These are phyloP conservation scores for Aspergillus nomiae DNA, from an alignment of 2,329 filamentous ascomycete genomes.

Conservation along the genomic window DNA sequence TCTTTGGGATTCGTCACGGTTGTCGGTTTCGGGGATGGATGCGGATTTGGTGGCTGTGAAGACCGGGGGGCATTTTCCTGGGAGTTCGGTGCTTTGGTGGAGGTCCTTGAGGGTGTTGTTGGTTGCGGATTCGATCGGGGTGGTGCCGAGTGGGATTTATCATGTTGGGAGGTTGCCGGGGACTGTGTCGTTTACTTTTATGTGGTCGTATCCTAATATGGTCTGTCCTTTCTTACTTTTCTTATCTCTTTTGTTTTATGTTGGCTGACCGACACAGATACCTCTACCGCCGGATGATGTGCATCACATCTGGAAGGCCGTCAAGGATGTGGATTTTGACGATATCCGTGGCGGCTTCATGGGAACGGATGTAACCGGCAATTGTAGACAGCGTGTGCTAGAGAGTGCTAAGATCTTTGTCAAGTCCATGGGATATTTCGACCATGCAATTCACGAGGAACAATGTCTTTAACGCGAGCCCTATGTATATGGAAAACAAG, in stretches of 20 bases:
- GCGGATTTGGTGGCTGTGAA: conserved; percentile 65
- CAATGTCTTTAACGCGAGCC: conserved; percentile 10
- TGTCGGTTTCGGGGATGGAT: conserved; percentile 22
- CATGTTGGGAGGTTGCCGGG: conserved; percentile 39
- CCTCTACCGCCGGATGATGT: conserved; percentile 67
- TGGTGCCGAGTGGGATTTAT: conserved; percentile 56
- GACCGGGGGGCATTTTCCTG: conserved; percentile 78
- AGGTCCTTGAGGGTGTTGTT: conserved; percentile 63
- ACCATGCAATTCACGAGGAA: conserved; percentile 35
- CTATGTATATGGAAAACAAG: neutral
- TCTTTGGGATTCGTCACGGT: conserved; percentile 33
- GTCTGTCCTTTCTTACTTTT: conserved; percentile 22
- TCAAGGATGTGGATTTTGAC: conserved; percentile 64
- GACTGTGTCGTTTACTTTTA: conserved; percentile 64
- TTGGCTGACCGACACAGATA: conserved; percentile 54
- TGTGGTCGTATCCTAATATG: conserved; percentile 74
- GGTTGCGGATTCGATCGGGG: conserved; percentile 75
- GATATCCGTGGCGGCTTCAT: conserved; percentile 69
- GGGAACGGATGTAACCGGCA: conserved; percentile 61
- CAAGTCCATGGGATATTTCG: conserved; percentile 40
- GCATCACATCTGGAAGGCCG: conserved; percentile 67
- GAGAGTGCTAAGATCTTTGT: conserved; percentile 78
- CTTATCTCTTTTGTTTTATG: conserved; percentile 20
- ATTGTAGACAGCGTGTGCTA: conserved; percentile 66
- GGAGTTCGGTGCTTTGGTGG: conserved; percentile 68